These are phyloP conservation scores for Gentiana dahurica DNA, from an alignment of 257 asterid genomes.

Conservation along the genomic window DNA sequence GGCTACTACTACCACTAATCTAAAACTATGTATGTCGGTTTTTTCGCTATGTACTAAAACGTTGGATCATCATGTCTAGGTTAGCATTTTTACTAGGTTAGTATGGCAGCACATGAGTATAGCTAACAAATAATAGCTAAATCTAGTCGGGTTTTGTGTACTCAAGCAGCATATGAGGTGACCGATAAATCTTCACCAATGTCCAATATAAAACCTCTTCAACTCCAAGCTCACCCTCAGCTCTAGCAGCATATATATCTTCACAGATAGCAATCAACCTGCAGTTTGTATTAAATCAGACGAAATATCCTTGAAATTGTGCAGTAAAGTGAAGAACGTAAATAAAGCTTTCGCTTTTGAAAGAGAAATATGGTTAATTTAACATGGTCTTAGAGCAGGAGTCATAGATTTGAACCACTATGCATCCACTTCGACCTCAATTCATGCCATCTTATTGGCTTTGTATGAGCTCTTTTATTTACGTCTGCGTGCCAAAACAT, in stretches of 20 bases:
- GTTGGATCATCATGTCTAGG: neutral
- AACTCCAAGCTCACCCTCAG: slow-evolving; percentile 95
- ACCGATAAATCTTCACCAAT: slow-evolving; percentile 81
- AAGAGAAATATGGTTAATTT: too few species aligned
- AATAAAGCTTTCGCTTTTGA: too few species aligned
- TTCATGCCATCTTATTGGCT: too few species aligned
- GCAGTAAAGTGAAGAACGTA: too few species aligned
- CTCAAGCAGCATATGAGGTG: slow-evolving; percentile 95
- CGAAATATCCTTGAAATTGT: neutral
- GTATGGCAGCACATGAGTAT: neutral
- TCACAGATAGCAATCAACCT: slow-evolving; percentile 97
- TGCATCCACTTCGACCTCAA: too few species aligned
- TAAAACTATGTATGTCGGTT: neutral
- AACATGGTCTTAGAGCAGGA: too few species aligned
- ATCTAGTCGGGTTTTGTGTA: slow-evolving; percentile 72
- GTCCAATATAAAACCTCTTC: slow-evolving; percentile 99
- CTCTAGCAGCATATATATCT: slow-evolving; percentile 97
- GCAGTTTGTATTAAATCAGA: slow-evolving; percentile 2
- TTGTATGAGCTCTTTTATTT: too few species aligned
- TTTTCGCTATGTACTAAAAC: slow-evolving; percentile 6
- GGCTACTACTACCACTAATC: too few species aligned
- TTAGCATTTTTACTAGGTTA: too few species aligned
- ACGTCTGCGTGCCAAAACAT: too few species aligned
- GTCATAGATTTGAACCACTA: too few species aligned
- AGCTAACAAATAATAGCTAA: too few species aligned